Evolutionary conservation across 163 green algal genomes (phyloP), one percentile per base, ranked within the genome.

Genomic region (Scenedesmus sp.): DNA sequence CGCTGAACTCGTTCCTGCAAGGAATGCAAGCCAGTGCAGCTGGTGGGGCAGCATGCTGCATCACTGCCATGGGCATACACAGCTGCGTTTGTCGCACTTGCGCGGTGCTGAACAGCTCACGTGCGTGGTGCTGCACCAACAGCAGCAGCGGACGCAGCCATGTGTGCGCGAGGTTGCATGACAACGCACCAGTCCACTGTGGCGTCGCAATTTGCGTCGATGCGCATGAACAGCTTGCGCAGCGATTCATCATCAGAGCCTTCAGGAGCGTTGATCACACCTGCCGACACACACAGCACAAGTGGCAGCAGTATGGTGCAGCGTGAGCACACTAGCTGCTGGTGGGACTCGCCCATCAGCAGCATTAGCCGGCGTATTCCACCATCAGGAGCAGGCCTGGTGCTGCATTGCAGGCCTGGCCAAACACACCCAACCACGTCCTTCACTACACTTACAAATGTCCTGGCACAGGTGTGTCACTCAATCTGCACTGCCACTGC

Each of bases 1-100:
- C 68, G 73, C 85, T 90, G 85, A 90, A 85, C 85, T 90, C 70
- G n/a, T 84, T 56, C 85, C 83, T 88, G 83, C 56, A 87, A 22
- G 20, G 18, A 30, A 13, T 10, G 35, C 72, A 42, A 37, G 42
- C 42, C 30, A 0, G 7, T 59, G 78, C 70, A 46, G 70, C 30
- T 42, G 12, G n/a, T n/a, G 12, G 65, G 15, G 33, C n/a, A n/a
- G 65, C 65, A 76, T 40, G 22, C 30, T 76, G 65, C 30, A 76
- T 18, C 3, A 24, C 65, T 72, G 30, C 7, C 30, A 20, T 42
- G 65, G 6, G 18, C 30, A 18, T 40, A 30, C 18, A 6, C 65
- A 40, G 26, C 65, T 20, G 65, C 65, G 30, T 40, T 26, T 18
- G 6, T 76, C 0, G 30, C 30, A 26, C 30, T 76, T 15, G 65